Percentiles rank a stretch among this genome's conserved stretches.
phyloP scores from a whole-genome alignment of 306 rosid genomes.

The Inga laurina region DNA sequence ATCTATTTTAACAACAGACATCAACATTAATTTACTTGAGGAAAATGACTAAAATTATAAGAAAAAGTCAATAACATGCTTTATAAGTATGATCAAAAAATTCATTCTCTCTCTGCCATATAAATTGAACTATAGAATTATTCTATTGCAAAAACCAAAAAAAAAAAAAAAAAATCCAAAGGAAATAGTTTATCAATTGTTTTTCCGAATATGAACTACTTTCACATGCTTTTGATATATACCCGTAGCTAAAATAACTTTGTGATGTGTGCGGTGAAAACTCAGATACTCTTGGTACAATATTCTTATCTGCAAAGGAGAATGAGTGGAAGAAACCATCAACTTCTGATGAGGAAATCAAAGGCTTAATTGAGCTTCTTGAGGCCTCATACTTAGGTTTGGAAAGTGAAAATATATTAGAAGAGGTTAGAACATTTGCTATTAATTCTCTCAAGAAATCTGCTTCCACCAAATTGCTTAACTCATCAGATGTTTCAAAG shows the following conservation, averaged over 20 bases:
- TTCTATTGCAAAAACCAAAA: too few relatives aligned
- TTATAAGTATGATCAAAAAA: too few relatives aligned
- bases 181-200: too few relatives aligned
- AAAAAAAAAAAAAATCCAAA: too few relatives aligned
- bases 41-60: too few relatives aligned
- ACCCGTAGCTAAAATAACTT: not conserved
- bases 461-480: not conserved
- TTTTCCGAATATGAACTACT: too few relatives aligned
- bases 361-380: conserved; percentile 40
- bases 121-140: too few relatives aligned
- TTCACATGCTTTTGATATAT: not conserved
- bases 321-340: not conserved
- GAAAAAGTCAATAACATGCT: too few relatives aligned
- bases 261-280: not conserved
- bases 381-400: conserved; percentile 51
- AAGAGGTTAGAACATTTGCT: conserved; percentile 18
- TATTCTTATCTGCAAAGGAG: conserved; percentile 32
- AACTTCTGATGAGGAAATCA: not conserved
- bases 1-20: too few relatives aligned
- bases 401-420: conserved; percentile 47
- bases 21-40: too few relatives aligned
- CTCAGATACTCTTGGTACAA: not conserved
- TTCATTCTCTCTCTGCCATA: too few relatives aligned
- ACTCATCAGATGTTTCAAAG: not conserved
- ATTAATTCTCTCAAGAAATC: conserved; percentile 27